phyloP scores from a whole-genome alignment of 805 yeast species.

The Kregervanrija delftensis region DNA sequence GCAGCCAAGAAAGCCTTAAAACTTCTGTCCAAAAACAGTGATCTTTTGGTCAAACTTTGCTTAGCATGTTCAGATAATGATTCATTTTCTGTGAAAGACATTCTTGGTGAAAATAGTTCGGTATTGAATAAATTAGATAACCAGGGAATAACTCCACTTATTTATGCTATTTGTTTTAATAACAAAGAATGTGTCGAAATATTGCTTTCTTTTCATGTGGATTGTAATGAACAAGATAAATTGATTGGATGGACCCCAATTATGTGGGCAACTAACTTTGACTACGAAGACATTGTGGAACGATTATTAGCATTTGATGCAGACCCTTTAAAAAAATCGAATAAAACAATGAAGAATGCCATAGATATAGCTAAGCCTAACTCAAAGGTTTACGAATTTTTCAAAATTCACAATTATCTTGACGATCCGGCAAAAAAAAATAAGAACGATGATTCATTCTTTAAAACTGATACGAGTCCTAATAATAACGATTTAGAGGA shows the following conservation, averaged over 20 bases:
- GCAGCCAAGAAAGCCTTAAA: slow-evolving; percentile 32
- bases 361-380: slow-evolving; percentile 51
- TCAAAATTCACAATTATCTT: slow-evolving; percentile 44
- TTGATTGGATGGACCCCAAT: slow-evolving; percentile 56
- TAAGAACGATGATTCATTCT: slow-evolving; percentile 5
- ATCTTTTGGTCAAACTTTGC: slow-evolving; percentile 28
- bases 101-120: slow-evolving; percentile 16
- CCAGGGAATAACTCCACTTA: slow-evolving; percentile 39
- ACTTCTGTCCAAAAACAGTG: slow-evolving; percentile 23
- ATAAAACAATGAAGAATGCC: slow-evolving; percentile 40
- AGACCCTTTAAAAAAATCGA: slow-evolving; percentile 39
- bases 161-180: slow-evolving; percentile 51
- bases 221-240: slow-evolving; percentile 45
- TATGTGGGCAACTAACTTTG: slow-evolving; percentile 80
- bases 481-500: slow-evolving; percentile 3
- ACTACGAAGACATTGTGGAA: slow-evolving; percentile 47
- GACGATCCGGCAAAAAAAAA: slow-evolving; percentile 11
- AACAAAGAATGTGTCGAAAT: slow-evolving; percentile 43
- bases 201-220: slow-evolving; percentile 35
- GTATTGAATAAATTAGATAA: slow-evolving; percentile 25
- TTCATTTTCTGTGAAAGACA: slow-evolving; percentile 20
- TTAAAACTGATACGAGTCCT: slow-evolving; percentile 3
- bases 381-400: slow-evolving; percentile 50
- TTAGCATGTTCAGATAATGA: slow-evolving; percentile 35
- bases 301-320: slow-evolving; percentile 58